Base-by-base conservation (phyloP, 148 eudicot genomes). In the Heliamphora exappendiculata region DNA sequence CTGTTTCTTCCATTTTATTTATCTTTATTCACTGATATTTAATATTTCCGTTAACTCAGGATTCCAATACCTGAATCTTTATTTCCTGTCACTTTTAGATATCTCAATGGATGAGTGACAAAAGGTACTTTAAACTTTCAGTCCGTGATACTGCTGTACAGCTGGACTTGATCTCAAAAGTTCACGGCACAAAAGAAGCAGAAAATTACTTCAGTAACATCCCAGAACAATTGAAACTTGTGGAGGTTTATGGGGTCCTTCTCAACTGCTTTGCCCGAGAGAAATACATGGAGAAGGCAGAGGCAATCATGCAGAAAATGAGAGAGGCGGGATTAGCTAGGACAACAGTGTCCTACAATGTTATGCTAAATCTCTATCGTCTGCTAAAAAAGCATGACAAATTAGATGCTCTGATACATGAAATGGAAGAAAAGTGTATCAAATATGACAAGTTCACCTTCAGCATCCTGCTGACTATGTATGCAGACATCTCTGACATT, bases 41-140 rank as follows among this genome's bases (percentile, higher is more conserved):
- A 50, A 20, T 36, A 54, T 16, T 33, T 3, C 33, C 26, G 22
- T 13, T 31, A 1, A 20, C 14, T n/a, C 59, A 7, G 63, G 34
- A 53, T 72, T 39, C 31, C 26, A 12, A 28, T 41, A 39, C 65
- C 65, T 55, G 34, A 74, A 69, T 45, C 14, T 58, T 45, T 42
- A 4, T 58, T 78, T 26, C 14, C 54, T 54, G 37, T 54, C 28
- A 24, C 31, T 78, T 71, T 53, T 62, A 85, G 90, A 57, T 87
- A 47, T 87, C 86, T 73, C 74, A 83, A 51, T 85, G 90, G 90
- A 85, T 85, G 88, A 85, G 75, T 47, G 86, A 81, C 59, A 85
- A 75, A 72, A 58, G 72, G 78, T 49, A 64, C 24, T 42, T 79
- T 69, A 3, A 13, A 7, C 81, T 73, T 55, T 54, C 76, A 22